These are phyloP conservation scores for Hyaloscypha hepaticicola DNA, from an alignment of 495 filamentous ascomycete genomes.

Conservation along the genomic window DNA sequence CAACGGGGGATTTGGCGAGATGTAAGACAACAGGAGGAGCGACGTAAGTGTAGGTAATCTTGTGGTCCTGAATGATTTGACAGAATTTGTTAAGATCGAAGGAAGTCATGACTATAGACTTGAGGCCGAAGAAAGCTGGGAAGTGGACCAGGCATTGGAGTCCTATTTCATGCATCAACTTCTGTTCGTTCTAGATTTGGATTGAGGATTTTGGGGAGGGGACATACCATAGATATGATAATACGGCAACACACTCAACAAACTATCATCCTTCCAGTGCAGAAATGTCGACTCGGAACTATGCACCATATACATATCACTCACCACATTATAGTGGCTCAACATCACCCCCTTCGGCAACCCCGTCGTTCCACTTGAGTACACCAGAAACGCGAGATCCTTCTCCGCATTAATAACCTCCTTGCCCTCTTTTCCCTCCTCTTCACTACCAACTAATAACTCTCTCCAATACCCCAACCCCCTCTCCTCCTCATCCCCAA, in stretches of 20 bases:
- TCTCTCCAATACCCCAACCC: conserved; percentile 36
- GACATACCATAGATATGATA: conserved; percentile 62
- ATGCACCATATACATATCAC: conserved; percentile 61
- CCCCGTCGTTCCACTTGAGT: conserved; percentile 77
- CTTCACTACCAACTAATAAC: conserved; percentile 36
- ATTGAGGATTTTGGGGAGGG: conserved; percentile 41
- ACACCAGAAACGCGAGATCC: conserved; percentile 51
- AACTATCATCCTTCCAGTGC: conserved; percentile 21
- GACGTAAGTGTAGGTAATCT: conserved; percentile 60
- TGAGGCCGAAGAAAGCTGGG: conserved; percentile 62
- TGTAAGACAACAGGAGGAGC: conserved; percentile 71
- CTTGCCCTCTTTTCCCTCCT: conserved; percentile 27
- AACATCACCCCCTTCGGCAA: conserved; percentile 83
- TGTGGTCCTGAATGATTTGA: conserved; percentile 61
- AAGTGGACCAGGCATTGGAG: conserved; percentile 58
- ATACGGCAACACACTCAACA: conserved; percentile 66
- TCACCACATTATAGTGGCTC: conserved; percentile 42
- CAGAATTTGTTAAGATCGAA: conserved; percentile 76
- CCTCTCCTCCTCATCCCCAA: conserved; percentile 42
- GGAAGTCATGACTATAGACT: conserved; percentile 68
- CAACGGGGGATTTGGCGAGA: conserved; percentile 69
- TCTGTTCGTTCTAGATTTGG: conserved; percentile 32
- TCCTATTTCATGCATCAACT: conserved; percentile 1
- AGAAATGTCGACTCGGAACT: conserved; percentile 35
- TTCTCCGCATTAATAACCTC: conserved; percentile 35